Evolutionary conservation across 306 rosid genomes (phyloP).

Genomic region (Calophaca sinica): DNA sequence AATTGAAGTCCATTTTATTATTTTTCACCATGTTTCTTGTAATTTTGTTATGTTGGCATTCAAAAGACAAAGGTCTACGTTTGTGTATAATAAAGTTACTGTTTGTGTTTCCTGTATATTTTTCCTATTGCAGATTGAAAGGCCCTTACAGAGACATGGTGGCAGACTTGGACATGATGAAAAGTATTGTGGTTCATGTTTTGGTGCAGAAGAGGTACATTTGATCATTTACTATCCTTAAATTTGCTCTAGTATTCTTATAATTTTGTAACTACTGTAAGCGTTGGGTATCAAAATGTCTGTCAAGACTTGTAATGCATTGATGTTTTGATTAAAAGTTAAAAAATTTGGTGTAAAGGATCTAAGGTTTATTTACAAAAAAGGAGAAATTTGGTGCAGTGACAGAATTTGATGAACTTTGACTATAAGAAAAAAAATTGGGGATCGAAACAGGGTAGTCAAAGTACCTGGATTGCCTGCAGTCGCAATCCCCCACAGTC

Average conservation of each 20-base stretch:
- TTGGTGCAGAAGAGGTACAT: constrained; percentile 84
- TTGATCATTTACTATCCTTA: constrained; percentile 44
- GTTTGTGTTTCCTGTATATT: constrained; percentile 26
- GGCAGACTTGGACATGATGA: constrained; percentile 90
- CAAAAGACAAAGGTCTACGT: constrained; percentile 7
- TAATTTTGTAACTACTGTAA: constrained; percentile 21
- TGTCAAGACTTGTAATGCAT: not conserved
- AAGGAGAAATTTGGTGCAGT: constrained; percentile 1
- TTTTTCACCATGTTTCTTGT: constrained; percentile 31
- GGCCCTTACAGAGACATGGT: constrained; percentile 91
- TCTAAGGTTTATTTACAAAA: not conserved
- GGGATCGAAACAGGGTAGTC: constrained; percentile 11
- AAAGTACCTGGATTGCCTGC: no score
- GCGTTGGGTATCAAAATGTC: constrained; percentile 15
- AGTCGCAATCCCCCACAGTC: no score
- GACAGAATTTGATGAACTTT: constrained; percentile 15
- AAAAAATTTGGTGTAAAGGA: not conserved
- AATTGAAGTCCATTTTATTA: constrained; percentile 28
- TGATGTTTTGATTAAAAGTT: constrained; percentile 7
- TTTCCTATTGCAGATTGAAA: constrained; percentile 74
- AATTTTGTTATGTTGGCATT: constrained; percentile 1
- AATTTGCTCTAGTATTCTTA: not conserved
- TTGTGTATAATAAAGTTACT: not conserved
- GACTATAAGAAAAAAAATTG: not conserved
- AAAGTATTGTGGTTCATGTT: constrained; percentile 93